Evolutionary conservation across 768 basidiomycete genomes (phyloP).

Genomic region (Termitomyces sp.): DNA sequence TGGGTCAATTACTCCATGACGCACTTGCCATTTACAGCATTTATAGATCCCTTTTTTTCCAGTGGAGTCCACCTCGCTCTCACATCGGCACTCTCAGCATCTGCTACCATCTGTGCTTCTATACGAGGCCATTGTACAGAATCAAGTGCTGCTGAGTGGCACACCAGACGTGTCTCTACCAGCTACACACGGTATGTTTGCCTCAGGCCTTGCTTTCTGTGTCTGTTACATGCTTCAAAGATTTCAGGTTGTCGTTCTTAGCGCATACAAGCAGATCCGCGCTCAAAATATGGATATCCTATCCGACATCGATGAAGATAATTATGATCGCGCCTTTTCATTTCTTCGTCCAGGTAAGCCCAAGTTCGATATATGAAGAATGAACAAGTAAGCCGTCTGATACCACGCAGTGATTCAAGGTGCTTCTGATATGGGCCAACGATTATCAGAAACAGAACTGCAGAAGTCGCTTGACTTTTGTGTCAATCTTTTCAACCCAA

Average conservation of each 20-base stretch:
- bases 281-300: conserved; percentile 52
- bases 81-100: conserved; percentile 56
- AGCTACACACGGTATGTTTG: conserved; percentile 57
- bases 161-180: conserved; percentile 48
- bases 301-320: conserved; percentile 62
- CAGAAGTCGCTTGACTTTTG: conserved; percentile 78
- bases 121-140: conserved; percentile 47
- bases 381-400: not conserved
- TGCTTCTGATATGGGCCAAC: conserved; percentile 68
- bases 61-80: conserved; percentile 61
- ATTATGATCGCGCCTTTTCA: conserved; percentile 64
- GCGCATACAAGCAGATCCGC: conserved; percentile 69
- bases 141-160: conserved; percentile 43
- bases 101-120: conserved; percentile 52
- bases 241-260: conserved; percentile 67
- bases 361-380: not conserved
- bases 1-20: not conserved
- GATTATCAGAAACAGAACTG: conserved; percentile 67
- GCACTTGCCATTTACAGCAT: conserved; percentile 31
- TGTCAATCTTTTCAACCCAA: conserved; percentile 66
- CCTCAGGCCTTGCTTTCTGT: not conserved
- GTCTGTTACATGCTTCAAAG: conserved; percentile 22
- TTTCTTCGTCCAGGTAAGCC: conserved; percentile 54
- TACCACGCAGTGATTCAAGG: conserved; percentile 65
- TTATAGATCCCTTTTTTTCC: conserved; percentile 65